These are phyloP conservation scores for Murraya paniculata DNA, from an alignment of 345 rosid genomes.

Conservation along the genomic window DNA sequence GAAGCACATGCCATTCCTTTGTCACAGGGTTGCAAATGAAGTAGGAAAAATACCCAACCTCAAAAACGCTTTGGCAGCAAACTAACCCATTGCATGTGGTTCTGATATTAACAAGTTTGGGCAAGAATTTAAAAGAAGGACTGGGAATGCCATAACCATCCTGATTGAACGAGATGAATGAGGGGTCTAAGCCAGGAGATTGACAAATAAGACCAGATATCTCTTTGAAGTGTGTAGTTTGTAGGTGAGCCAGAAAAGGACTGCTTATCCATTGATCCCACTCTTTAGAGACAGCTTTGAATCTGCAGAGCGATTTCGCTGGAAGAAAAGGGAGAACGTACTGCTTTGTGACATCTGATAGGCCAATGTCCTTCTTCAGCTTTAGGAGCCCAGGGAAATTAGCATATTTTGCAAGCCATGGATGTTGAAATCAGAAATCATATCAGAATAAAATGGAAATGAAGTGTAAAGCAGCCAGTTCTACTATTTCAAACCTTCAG, in stretches of 20 bases:
- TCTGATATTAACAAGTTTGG: conserved; percentile 22
- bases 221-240: conserved; percentile 24
- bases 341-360: conserved; percentile 24
- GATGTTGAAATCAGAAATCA: not conserved
- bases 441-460: not conserved
- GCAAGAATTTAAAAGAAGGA: conserved; percentile 31
- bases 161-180: conserved; percentile 25
- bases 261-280: conserved; percentile 32
- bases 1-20: conserved; percentile 35
- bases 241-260: conserved; percentile 45
- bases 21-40: conserved; percentile 50
- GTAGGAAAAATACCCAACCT: conserved; percentile 4
- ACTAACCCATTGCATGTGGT: conserved; percentile 38
- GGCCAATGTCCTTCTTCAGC: not conserved
- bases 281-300: conserved; percentile 36
- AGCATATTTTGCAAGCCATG: not conserved
- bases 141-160: conserved; percentile 33
- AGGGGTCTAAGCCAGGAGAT: conserved; percentile 20
- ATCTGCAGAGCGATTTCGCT: conserved; percentile 40
- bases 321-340: conserved; percentile 39
- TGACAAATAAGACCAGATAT: conserved; percentile 39
- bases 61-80: conserved; percentile 29
- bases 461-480: not conserved
- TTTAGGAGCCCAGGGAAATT: not conserved
- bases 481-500: not conserved